Evolutionary conservation across 1,284 basidiomycete genomes (phyloP), one percentile per base, ranked within the genome.

Genomic region (Ganoderma leucocontextum): DNA sequence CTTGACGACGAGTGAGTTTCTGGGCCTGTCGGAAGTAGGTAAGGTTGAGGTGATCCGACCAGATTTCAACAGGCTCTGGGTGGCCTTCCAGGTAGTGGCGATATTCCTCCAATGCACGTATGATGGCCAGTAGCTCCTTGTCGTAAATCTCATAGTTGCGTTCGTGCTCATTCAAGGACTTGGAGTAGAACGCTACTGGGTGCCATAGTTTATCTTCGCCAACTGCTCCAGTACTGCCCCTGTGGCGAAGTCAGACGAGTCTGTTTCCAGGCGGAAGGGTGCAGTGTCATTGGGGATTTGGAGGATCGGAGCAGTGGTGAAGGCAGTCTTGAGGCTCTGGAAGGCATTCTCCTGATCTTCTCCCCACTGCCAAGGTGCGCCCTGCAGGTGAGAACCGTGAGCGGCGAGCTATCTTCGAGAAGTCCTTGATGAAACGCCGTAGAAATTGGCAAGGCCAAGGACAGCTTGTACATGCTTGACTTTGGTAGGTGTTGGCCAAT

Each of bases 31-130:
- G 44, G 75, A 82, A 86, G 64, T 84, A 84, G 33, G 78, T 74
- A 0, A 87, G 78, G 67, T 85, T 85, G 13, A 79, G 75, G 68
- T 87, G 85, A 70, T 88, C 83, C 0, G 82, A 79, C 61, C 75
- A 74, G 29, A 75, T 71, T 39, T 68, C 63, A 0, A 71, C 47
- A 1, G 12, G 29, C 0, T 74, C 49, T 9, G 38, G 47, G 2
- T 72, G 53, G 3, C 79, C 79, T 42, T 67, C 47, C 2, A 78
- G 69, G 66, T 79, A 81, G 33, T 79, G 76, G n/a, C 79, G 58
- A 79, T 79, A 84, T 39, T 75, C 66, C 22, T 77, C 69, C 17
- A 82, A 70, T 0, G 76, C 69, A 6, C 64, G 22, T 10, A 81
- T 74, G 17, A 83, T 77, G 0, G 81, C 80, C 0, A 81, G n/a